Evolutionary conservation across 225 moss, liverwort and hornwort genomes (phyloP).

Genomic region (Thuidium tamariscinum): DNA sequence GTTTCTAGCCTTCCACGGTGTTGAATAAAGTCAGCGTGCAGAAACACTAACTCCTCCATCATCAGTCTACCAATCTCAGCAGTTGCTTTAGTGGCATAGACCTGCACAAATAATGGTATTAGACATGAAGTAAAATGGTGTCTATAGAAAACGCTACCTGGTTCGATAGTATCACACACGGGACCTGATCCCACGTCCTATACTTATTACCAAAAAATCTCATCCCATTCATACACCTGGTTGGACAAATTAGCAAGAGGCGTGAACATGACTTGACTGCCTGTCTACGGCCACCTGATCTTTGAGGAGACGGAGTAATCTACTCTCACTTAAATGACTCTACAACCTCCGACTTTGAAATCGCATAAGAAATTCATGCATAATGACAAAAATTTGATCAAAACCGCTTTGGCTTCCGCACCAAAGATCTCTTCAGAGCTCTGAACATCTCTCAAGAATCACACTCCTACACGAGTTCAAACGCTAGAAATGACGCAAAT

Average conservation of each 20-base stretch:
- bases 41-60: conserved; percentile 89
- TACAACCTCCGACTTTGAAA: too few relatives aligned
- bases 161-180: neutral
- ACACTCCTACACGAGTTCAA: neutral
- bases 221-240: neutral
- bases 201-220: neutral
- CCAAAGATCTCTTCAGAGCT: neutral
- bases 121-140: neutral
- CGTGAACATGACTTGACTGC: neutral
- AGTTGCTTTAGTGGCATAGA: conserved; percentile 83
- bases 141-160: neutral
- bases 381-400: neutral
- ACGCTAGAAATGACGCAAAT: neutral
- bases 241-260: neutral
- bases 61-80: conserved; percentile 83
- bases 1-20: conserved; percentile 29
- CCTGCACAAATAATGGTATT: conserved; percentile 22
- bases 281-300: neutral
- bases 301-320: neutral
- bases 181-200: neutral
- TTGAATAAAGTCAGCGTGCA: conserved; percentile 58
- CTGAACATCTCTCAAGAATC: neutral
- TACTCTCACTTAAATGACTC: neutral
- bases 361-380: neutral
- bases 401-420: neutral